Evolutionary conservation across 2,329 filamentous ascomycete genomes (phyloP).

Genomic region (Phoma sp.): DNA sequence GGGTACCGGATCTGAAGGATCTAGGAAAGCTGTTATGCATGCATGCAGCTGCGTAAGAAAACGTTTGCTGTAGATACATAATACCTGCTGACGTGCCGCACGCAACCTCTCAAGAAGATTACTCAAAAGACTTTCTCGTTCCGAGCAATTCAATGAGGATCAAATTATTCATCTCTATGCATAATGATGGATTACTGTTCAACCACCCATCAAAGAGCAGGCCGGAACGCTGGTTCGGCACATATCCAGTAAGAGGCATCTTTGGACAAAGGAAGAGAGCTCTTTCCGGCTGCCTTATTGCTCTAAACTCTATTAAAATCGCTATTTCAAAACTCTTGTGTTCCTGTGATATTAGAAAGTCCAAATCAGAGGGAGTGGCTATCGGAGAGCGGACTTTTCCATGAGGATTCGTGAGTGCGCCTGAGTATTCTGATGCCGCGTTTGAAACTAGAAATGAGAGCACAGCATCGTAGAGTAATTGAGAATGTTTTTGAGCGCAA

Average conservation of each 20-base stretch:
- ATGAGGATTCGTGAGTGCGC: slow-evolving; percentile 28
- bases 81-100: slow-evolving; percentile 55
- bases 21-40: slow-evolving; percentile 33
- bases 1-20: slow-evolving; percentile 33
- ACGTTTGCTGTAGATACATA: slow-evolving; percentile 43
- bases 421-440: slow-evolving; percentile 34
- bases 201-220: slow-evolving; percentile 40
- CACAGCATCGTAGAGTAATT: slow-evolving; percentile 25
- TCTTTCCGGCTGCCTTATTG: slow-evolving; percentile 42
- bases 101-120: slow-evolving; percentile 54
- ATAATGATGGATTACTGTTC: slow-evolving; percentile 40
- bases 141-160: slow-evolving; percentile 50
- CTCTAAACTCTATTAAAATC: slow-evolving; percentile 51
- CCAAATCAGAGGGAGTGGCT: too few relatives aligned
- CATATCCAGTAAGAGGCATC: slow-evolving; percentile 3
- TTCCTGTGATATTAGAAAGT: slow-evolving; percentile 56
- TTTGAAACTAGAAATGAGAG: slow-evolving; percentile 34
- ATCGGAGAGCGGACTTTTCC: too few relatives aligned
- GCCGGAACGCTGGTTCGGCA: slow-evolving; percentile 47
- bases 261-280: slow-evolving; percentile 62
- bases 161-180: slow-evolving; percentile 43
- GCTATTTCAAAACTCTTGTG: slow-evolving; percentile 60
- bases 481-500: slow-evolving; percentile 24
- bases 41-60: slow-evolving; percentile 38
- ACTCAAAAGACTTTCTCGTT: slow-evolving; percentile 56